Percentiles rank a stretch among this genome's conserved stretches.
Evolutionary conservation across 352 stramenopile species (phyloP).

Genomic region (Phytopythium delawarense): DNA sequence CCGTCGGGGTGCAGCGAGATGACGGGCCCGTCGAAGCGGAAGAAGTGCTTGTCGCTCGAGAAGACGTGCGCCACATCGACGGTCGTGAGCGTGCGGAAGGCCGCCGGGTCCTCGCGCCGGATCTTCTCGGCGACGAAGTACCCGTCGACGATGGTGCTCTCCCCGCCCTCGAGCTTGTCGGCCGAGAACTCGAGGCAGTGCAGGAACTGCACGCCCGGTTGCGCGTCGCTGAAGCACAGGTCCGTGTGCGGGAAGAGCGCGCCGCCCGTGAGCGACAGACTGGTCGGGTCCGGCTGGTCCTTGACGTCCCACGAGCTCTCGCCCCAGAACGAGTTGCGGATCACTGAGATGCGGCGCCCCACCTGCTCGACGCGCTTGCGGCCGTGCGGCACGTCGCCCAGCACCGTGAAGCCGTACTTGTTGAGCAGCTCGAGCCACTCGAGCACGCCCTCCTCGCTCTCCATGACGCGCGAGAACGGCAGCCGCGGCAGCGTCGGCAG

Average conservation of each 20-base stretch:
- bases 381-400: slow-evolving; percentile 19
- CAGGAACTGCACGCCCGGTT: slow-evolving; percentile 29
- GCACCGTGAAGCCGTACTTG: slow-evolving; percentile 25
- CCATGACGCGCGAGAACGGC: slow-evolving; percentile 20
- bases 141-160: slow-evolving; percentile 75
- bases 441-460: slow-evolving; percentile 19
- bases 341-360: slow-evolving; percentile 28
- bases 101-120: slow-evolving; percentile 36
- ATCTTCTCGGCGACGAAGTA: slow-evolving; percentile 71
- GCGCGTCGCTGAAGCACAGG: slow-evolving; percentile 26
- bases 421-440: slow-evolving; percentile 28
- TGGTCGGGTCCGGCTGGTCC: slow-evolving; percentile 38
- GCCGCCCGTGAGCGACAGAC: slow-evolving; percentile 23
- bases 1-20: slow-evolving; percentile 14
- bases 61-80: slow-evolving; percentile 23
- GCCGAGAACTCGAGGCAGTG: slow-evolving; percentile 28
- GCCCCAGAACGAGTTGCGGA: slow-evolving; percentile 80
- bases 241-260: slow-evolving; percentile 29
- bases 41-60: slow-evolving; percentile 25
- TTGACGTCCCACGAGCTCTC: slow-evolving; percentile 77
- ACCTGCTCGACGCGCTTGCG: slow-evolving; percentile 16
- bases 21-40: slow-evolving; percentile 19
- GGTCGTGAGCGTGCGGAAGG: slow-evolving; percentile 55
- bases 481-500: slow-evolving; percentile 17
- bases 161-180: slow-evolving; percentile 39